Evolutionary conservation across 768 basidiomycete genomes (phyloP).

Genomic region (Hypsizygus marmoreus): DNA sequence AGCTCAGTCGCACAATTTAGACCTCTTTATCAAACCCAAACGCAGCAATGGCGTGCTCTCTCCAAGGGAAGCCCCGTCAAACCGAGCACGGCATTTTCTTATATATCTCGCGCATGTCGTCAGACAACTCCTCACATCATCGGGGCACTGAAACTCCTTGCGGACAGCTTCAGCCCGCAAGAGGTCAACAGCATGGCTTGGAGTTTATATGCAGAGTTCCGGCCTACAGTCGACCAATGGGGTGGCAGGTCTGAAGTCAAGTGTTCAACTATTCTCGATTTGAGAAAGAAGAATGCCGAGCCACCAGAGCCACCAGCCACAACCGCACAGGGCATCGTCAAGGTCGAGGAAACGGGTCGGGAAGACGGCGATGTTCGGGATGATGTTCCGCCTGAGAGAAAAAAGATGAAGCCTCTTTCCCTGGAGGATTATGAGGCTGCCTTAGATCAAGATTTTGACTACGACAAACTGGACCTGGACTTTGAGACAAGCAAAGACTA

Average conservation of each 20-base stretch:
- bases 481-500: slow-evolving; percentile 16
- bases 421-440: slow-evolving; percentile 56
- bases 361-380: slow-evolving; percentile 21
- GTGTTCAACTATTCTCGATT: slow-evolving; percentile 65
- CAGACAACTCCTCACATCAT: slow-evolving; percentile 79
- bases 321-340: slow-evolving; percentile 15
- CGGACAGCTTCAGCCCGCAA: slow-evolving; percentile 54
- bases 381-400: slow-evolving; percentile 27
- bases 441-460: slow-evolving; percentile 48
- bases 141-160: slow-evolving; percentile 74
- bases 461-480: slow-evolving; percentile 47
- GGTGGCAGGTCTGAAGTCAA: slow-evolving; percentile 77
- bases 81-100: slow-evolving; percentile 78
- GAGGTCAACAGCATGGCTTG: slow-evolving; percentile 73
- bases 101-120: slow-evolving; percentile 77
- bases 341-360: slow-evolving; percentile 13
- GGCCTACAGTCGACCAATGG: slow-evolving; percentile 83
- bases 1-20: too few relatives aligned
- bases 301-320: slow-evolving; percentile 16
- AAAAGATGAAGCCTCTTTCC: slow-evolving; percentile 41
- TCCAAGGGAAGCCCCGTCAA: slow-evolving; percentile 66
- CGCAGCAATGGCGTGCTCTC: slow-evolving; percentile 81
- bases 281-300: slow-evolving; percentile 40
- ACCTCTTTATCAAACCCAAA: slow-evolving; percentile 75
- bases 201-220: slow-evolving; percentile 82